Evolutionary conservation across 2,329 filamentous ascomycete species (phyloP), one percentile per base, ranked within the genome.

Genomic region (Ophiostoma ips): DNA sequence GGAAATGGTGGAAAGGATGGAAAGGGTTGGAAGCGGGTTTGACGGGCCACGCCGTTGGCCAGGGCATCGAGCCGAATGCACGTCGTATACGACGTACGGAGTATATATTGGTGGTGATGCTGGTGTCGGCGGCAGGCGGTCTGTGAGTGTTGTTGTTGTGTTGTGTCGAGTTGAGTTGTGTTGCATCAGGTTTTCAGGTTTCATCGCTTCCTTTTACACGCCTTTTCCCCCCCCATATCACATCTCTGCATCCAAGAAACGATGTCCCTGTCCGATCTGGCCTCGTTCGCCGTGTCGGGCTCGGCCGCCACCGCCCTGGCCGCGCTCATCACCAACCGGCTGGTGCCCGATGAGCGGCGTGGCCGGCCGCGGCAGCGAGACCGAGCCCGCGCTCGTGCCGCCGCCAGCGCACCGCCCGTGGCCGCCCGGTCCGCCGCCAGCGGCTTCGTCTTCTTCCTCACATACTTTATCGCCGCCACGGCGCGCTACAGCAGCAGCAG

Each of bases 401-500:
- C n/a, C n/a, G n/a, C n/a, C 30, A 38, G 4, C 9, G 4, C 38
- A n/a, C 13, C 15, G 24, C 11, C 40, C 8, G 16, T 16, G 11
- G 40, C 21, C 34, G 21, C n/a, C 21, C 13, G 57, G 61, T 36
- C 40, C 4, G 57, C 59, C 19, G 72, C 78, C 30, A 87, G 92
- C 67, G 85, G 83, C 51, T 90, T 92, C 61, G 71, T 94, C 48
- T 94, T 94, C 70, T 94, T 94, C 67, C 73, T 90, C 16, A 82
- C 85, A 52, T 94, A 94, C 66, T 53, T 50, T 16, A 34, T 46
- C 84, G 55, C 55, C 68, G 66, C 58, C 60, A 70, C 50, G 62
- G 65, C 21, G 51, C 60, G 40, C 37, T 19, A 41, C 21, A n/a
- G 9, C 8, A 8, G 19, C 38, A 24, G n/a, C n/a, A n/a, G n/a